Percentiles rank a stretch among this genome's conserved stretches.
These are phyloP conservation scores for Paraphoma chrysanthemicola DNA, from an alignment of 2,329 filamentous ascomycete species.

Conservation along the genomic window DNA sequence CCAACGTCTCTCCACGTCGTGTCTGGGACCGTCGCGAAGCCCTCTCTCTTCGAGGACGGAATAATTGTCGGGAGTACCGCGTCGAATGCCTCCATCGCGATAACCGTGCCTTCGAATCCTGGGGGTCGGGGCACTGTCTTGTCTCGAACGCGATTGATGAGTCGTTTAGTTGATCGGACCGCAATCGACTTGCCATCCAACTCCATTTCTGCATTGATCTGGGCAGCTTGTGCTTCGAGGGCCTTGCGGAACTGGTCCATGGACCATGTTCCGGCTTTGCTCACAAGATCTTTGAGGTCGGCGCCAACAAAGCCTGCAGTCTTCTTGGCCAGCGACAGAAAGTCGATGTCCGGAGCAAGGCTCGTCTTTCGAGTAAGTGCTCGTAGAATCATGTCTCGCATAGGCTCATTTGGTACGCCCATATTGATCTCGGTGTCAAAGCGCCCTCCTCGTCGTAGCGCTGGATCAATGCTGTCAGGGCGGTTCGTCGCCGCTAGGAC, in stretches of 20 bases:
- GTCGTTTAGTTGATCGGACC: constrained; percentile 31
- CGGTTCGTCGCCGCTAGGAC: constrained; percentile 91
- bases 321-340: constrained; percentile 75
- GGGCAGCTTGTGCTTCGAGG: constrained; percentile 51
- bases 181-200: constrained; percentile 10
- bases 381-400: constrained; percentile 78
- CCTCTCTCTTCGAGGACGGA: constrained; percentile 86
- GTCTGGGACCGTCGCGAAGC: constrained; percentile 91
- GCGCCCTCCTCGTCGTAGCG: constrained; percentile 73
- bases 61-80: constrained; percentile 76
- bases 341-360: constrained; percentile 74
- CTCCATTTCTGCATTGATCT: constrained; percentile 56
- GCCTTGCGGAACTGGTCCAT: constrained; percentile 66
- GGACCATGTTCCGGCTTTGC: constrained; percentile 69
- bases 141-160: constrained; percentile 52
- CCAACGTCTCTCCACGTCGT: constrained; percentile 95
- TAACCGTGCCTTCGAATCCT: constrained; percentile 62
- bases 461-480: constrained; percentile 84
- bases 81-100: constrained; percentile 74
- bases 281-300: constrained; percentile 77
- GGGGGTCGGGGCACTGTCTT: constrained; percentile 59
- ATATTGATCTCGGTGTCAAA: constrained; percentile 89
- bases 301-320: constrained; percentile 94
- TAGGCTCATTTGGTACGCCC: constrained; percentile 80
- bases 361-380: constrained; percentile 72